Evolutionary conservation across 345 rosid species (phyloP).

Genomic region (Garcia nutans): DNA sequence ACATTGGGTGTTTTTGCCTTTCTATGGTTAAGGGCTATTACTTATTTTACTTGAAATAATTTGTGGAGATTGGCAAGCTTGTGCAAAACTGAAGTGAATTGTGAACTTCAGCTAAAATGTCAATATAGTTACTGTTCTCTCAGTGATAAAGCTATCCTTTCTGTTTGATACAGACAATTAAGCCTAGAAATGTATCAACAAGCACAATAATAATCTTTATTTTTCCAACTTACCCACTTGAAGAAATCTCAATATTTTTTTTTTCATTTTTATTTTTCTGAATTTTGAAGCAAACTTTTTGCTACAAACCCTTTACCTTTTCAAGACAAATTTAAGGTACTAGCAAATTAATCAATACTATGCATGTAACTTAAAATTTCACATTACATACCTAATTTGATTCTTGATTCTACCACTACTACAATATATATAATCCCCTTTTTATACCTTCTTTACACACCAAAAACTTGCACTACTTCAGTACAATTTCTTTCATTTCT

Average conservation of each 20-base stretch:
- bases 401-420: background rate
- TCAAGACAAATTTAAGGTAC: too few relatives aligned
- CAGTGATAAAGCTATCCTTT: background rate
- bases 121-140: background rate
- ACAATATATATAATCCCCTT: conserved; percentile 15
- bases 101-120: background rate
- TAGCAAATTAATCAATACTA: background rate
- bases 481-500: background rate
- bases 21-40: background rate
- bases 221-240: conserved; percentile 29
- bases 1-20: background rate
- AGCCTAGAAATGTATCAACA: conserved; percentile 1
- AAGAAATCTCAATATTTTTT: conserved; percentile 14
- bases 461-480: background rate
- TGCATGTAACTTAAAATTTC: background rate
- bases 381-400: conserved; percentile 15
- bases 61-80: background rate
- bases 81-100: background rate
- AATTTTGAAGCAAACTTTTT: conserved; percentile 42
- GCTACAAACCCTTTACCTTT: conserved; percentile 28
- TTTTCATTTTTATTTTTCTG: conserved; percentile 28
- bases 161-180: background rate
- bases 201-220: conserved; percentile 16
- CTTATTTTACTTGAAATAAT: background rate
- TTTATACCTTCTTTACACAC: conserved; percentile 6